phyloP scores from a whole-genome alignment of 2,329 filamentous ascomycete genomes.

The Fusarium sp. region DNA sequence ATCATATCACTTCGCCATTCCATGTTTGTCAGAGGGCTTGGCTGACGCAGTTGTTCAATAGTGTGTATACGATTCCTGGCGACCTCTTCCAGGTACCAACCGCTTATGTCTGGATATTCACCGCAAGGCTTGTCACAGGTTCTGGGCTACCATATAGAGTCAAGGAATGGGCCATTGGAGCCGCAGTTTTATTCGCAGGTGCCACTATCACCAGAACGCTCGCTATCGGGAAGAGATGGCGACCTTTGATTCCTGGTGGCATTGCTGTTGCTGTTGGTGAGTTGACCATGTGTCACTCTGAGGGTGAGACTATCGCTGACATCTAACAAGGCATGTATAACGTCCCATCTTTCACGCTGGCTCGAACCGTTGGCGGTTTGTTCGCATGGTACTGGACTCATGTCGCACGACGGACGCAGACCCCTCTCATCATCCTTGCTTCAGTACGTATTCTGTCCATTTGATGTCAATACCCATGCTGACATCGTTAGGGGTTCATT shows the following conservation, averaged over 20 bases:
- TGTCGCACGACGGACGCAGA: constrained; percentile 67
- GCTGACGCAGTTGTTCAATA: constrained; percentile 47
- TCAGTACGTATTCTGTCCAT: constrained; percentile 60
- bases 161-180: constrained; percentile 79
- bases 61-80: constrained; percentile 89
- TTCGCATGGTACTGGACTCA: constrained; percentile 81
- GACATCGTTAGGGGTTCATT: constrained; percentile 76
- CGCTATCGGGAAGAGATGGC: constrained; percentile 70
- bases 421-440: constrained; percentile 89
- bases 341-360: constrained; percentile 93
- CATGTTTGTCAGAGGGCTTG: background rate
- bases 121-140: constrained; percentile 90
- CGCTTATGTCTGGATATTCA: constrained; percentile 97
- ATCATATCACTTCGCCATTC: background rate
- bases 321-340: constrained; percentile 86
- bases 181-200: constrained; percentile 78
- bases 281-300: constrained; percentile 14
- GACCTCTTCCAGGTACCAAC: constrained; percentile 94
- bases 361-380: constrained; percentile 83
- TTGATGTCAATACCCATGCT: constrained; percentile 5
- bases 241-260: constrained; percentile 84
- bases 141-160: constrained; percentile 88
- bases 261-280: constrained; percentile 93
- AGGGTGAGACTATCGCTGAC: constrained; percentile 22
- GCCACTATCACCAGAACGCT: constrained; percentile 79